A percentile compares a stretch with the other conserved stretches of the same genome.
Evolutionary conservation across 1,284 basidiomycete species (phyloP).

Genomic region (Papiliotrema flavescens): DNA sequence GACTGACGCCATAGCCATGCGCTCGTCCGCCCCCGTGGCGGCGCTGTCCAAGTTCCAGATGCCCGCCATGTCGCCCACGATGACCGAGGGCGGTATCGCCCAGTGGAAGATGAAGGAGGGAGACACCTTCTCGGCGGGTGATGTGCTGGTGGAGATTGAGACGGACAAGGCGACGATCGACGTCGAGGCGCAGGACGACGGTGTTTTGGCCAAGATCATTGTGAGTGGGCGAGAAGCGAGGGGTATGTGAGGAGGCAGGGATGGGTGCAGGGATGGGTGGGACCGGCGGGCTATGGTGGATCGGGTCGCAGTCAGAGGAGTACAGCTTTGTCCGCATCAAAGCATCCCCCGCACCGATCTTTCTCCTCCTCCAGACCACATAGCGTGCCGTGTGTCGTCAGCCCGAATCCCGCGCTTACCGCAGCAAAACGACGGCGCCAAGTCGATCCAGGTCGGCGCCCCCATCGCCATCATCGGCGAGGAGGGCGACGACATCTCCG

Average conservation of each 20-base stretch:
- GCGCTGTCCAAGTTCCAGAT: constrained; percentile 88
- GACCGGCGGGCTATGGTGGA: too few relatives aligned
- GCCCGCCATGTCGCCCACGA: constrained; percentile 99
- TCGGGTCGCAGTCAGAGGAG: too few relatives aligned
- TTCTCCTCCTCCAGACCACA: neutral
- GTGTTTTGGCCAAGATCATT: constrained; percentile 83
- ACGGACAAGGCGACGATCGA: constrained; percentile 99
- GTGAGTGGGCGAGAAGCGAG: constrained; percentile 50
- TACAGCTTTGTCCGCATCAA: too few relatives aligned
- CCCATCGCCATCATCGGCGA: constrained; percentile 88
- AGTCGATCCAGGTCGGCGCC: constrained; percentile 79
- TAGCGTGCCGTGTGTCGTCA: neutral
- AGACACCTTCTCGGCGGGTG: constrained; percentile 80
- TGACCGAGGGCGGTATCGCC: constrained; percentile 98
- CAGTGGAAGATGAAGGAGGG: constrained; percentile 97
- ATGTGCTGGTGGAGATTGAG: constrained; percentile 80
- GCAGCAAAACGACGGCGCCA: constrained; percentile 76
- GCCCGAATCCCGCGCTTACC: neutral
- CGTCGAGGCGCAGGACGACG: constrained; percentile 97
- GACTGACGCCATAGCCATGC: constrained; percentile 59
- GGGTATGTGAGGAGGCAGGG: too few relatives aligned
- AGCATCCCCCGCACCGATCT: neutral
- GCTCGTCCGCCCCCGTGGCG: constrained; percentile 70
- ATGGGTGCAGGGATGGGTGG: too few relatives aligned
- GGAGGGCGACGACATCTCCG: constrained; percentile 88